Conservation (phyloP, 345 rosid species). For the Eucalyptus curtisii region DNA sequence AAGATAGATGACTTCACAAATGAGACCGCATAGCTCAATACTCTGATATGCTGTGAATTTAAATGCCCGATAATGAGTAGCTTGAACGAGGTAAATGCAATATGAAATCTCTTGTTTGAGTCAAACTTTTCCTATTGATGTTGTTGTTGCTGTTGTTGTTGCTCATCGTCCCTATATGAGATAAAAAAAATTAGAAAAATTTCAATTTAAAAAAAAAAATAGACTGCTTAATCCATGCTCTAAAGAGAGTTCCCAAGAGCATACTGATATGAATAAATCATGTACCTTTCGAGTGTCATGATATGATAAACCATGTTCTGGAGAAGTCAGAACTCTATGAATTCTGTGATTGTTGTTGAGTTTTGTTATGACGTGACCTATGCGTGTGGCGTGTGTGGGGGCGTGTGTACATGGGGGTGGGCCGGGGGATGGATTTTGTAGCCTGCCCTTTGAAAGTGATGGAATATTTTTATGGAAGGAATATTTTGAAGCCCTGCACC, state of each 20-base stretch:
- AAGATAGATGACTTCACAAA: neutral
- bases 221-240: neutral
- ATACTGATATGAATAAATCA: neutral
- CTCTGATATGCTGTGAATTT: accelerated
- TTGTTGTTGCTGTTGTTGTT: accelerated
- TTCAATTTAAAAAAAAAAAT: neutral
- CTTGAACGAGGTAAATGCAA: neutral
- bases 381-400: too few species aligned
- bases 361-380: too few species aligned
- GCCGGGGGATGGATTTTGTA: too few species aligned
- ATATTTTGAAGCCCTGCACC: too few species aligned
- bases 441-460: too few species aligned
- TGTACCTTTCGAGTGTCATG: neutral
- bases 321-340: neutral
- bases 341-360: too few species aligned
- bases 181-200: too few species aligned
- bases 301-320: neutral
- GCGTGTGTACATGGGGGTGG: too few species aligned
- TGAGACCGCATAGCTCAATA: accelerated
- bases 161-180: accelerated
- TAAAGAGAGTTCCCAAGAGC: neutral
- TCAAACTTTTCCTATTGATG: accelerated
- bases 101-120: neutral
- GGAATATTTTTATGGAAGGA: too few species aligned
- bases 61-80: accelerated